Conservation (phyloP, 805 yeast species). For the Saturnispora mendoncae region DNA sequence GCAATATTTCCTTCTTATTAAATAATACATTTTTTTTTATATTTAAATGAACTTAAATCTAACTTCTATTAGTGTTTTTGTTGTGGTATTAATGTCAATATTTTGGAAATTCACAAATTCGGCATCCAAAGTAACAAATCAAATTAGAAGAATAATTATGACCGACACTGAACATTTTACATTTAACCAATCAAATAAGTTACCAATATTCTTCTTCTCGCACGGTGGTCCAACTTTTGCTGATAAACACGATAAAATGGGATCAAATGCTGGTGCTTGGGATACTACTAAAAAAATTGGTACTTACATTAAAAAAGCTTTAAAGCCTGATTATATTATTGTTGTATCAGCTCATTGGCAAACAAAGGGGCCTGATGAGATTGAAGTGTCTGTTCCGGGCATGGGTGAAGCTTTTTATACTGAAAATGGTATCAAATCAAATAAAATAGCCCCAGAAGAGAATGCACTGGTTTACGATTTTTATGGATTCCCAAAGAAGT, state of each 20-base stretch:
- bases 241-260: conserved; percentile 40
- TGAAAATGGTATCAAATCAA: conserved; percentile 14
- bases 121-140: conserved; percentile 4
- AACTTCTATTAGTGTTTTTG: conserved; percentile 6
- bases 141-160: conserved; percentile 12
- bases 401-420: conserved; percentile 16
- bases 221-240: conserved; percentile 83
- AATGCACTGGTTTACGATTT: conserved; percentile 65
- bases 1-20: background rate
- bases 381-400: conserved; percentile 43
- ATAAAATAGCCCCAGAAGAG: conserved; percentile 27
- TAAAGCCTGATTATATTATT: conserved; percentile 59
- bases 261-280: conserved; percentile 55
- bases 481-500: conserved; percentile 57
- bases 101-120: conserved; percentile 11
- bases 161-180: conserved; percentile 16
- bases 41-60: conserved; percentile 8
- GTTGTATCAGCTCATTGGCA: conserved; percentile 79
- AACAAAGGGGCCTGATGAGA: conserved; percentile 30
- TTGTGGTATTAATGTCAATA: conserved; percentile 15
- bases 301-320: conserved; percentile 33
- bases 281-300: conserved; percentile 44
- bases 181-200: conserved; percentile 18
- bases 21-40: conserved; percentile 1
- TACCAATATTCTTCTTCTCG: conserved; percentile 61